Evolutionary conservation across 352 stramenopile genomes (phyloP), one percentile per base, ranked within the genome.

Genomic region (Globisporangium cylindrosporum): DNA sequence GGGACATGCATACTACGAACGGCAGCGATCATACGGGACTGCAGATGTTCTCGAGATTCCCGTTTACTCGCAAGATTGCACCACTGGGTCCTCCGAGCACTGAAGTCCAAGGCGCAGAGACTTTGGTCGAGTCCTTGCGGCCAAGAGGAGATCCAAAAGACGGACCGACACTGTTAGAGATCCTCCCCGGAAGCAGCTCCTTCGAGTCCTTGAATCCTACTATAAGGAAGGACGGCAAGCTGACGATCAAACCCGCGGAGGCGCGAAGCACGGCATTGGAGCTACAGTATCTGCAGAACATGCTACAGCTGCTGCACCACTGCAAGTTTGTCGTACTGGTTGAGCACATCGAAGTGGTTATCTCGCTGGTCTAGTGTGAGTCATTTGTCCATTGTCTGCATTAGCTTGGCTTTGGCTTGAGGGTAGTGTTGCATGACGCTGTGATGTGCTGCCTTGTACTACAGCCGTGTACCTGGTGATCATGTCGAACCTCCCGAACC

Each of bases 341-440:
- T 34, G 22, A 63, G 34, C 12, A 63, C 58, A 63, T 34, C 15
- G 29, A 63, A 10, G 58, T 63, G 15, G 32, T 63, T 34, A 63
- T 51, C 41, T 34, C 58, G n/a, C n/a, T 63, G 12, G 58, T 53
- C 32, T 63, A 63, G 4, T 49, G 58, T 48, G 41, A 63, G 32
- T 53, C 15, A 51, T n/a, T 51, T 4, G 12, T 43, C 7, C 22
- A 14, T 12, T 12, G 46, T 25, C 4, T 25, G 6, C 25, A 15
- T 18, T 54, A 54, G 5, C 38, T 46, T 46, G 38, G 46, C 22
- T 14, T 14, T 25, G 3, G 12, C 20, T 54, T 14, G 36, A 12
- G 38, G 10, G 4, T 20, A 46, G 46, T 54, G 12, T 54, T 54
- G 20, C 6, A 9, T 54, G 3, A 34, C 58, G 1, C 34, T 34